A percentile compares a stretch with the other conserved stretches of the same genome.
These are phyloP conservation scores for Tolypocladium guangdongense DNA, from an alignment of 2,329 filamentous ascomycete genomes.

Conservation along the genomic window DNA sequence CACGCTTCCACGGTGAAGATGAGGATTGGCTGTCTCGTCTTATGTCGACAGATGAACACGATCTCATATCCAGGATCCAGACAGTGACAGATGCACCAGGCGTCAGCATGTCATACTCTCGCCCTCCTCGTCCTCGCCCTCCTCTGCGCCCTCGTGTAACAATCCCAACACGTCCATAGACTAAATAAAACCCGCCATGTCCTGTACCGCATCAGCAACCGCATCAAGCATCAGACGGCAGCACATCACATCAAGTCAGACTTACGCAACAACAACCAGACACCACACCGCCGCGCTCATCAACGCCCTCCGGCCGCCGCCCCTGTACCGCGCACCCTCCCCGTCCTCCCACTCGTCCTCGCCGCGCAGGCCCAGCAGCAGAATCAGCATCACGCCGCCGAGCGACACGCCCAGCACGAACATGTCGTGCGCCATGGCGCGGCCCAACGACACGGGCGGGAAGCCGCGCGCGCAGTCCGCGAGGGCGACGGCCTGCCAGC, in stretches of 20 bases:
- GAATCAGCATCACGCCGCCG: constrained; percentile 22
- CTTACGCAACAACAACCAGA: background rate
- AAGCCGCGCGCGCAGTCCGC: constrained; percentile 15
- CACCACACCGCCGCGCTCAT: background rate
- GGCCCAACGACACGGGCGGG: constrained; percentile 13
- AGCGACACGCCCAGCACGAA: constrained; percentile 20
- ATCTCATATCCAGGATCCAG: too few relatives aligned
- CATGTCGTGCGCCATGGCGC: constrained; percentile 20
- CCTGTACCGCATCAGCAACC: background rate
- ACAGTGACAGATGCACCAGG: too few relatives aligned
- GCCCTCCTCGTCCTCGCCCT: background rate
- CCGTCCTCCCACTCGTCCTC: background rate
- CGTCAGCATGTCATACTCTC: too few relatives aligned
- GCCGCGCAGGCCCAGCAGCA: constrained; percentile 11
- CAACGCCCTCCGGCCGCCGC: background rate
- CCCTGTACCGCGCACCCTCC: background rate
- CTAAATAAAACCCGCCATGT: background rate
- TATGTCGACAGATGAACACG: too few relatives aligned
- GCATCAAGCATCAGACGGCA: background rate
- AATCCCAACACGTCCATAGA: background rate
- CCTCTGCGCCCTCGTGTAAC: background rate
- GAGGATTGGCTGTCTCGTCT: too few relatives aligned
- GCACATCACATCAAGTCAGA: background rate
- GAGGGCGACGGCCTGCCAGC: constrained; percentile 22
- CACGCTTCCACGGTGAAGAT: too few relatives aligned